phyloP scores from a whole-genome alignment of 1,284 basidiomycete species.

The Cutaneotrichosporon arboriforme region DNA sequence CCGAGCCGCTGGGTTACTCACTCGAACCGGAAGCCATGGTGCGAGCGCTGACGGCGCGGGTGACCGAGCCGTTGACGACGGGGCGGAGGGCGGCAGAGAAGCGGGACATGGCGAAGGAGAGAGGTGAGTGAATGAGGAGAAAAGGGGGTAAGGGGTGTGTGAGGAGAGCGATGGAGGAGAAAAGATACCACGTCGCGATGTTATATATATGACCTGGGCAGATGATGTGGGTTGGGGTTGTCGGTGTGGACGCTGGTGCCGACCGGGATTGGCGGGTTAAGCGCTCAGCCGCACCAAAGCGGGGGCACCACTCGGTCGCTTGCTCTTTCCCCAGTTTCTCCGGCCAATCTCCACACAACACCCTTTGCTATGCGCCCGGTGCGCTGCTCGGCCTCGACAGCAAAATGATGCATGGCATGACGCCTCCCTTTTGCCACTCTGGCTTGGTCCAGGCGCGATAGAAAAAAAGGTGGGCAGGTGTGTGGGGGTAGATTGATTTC shows the following conservation, averaged over 20 bases:
- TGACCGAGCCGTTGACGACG: slow-evolving; percentile 2
- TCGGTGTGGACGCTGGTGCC: background rate
- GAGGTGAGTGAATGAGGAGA: background rate
- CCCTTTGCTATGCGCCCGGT: too few relatives aligned
- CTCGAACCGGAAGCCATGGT: slow-evolving; percentile 17
- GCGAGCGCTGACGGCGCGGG: slow-evolving; percentile 9
- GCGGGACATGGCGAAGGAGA: too few relatives aligned
- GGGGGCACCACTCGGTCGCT: too few relatives aligned
- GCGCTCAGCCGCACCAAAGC: background rate
- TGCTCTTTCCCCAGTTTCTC: too few relatives aligned
- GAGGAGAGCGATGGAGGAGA: background rate
- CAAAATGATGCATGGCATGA: too few relatives aligned
- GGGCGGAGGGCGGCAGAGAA: slow-evolving; percentile 10
- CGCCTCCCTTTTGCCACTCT: too few relatives aligned
- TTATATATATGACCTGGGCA: background rate
- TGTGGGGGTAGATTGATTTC: too few relatives aligned
- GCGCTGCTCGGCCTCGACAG: too few relatives aligned
- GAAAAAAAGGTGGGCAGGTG: too few relatives aligned
- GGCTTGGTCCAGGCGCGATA: too few relatives aligned
- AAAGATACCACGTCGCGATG: background rate
- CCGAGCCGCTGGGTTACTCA: background rate
- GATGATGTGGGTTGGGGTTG: background rate
- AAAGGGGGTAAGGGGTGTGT: too few relatives aligned
- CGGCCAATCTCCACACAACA: too few relatives aligned
- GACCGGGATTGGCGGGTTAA: slow-evolving; percentile 3